These are phyloP conservation scores for Prunus armeniaca DNA, from an alignment of 306 rosid species.

Conservation along the genomic window DNA sequence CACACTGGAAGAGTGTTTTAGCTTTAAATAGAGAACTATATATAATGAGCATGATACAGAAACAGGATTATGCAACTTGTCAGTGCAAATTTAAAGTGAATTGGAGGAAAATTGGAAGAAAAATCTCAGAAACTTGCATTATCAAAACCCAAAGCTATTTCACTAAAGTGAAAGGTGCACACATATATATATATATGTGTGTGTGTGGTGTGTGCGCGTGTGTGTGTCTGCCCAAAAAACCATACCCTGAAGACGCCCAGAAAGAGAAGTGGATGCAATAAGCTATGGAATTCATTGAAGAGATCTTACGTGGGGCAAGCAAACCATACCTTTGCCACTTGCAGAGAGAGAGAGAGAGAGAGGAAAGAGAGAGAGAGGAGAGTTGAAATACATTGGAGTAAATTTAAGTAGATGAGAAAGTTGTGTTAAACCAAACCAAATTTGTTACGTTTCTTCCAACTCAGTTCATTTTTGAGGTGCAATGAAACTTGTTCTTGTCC, in stretches of 20 bases:
- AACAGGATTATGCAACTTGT: no score
- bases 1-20: neutral
- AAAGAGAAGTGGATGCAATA: conserved; percentile 18
- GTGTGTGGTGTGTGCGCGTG: no score
- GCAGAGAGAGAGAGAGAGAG: conserved; percentile 15
- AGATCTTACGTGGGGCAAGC: conserved; percentile 41
- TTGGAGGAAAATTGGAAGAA: neutral
- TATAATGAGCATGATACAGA: no score
- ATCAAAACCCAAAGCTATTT: neutral
- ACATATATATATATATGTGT: neutral
- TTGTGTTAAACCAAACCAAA: neutral
- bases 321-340: conserved; percentile 37
- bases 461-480: neutral
- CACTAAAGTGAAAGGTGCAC: neutral
- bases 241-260: conserved; percentile 25
- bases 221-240: neutral
- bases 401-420: neutral
- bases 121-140: conserved; percentile 3
- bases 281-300: conserved; percentile 32
- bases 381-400: neutral
- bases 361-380: conserved; percentile 23
- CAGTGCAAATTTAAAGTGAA: neutral
- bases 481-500: conserved; percentile 10
- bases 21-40: neutral
- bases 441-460: conserved; percentile 3